Base-by-base conservation (phyloP, 2,329 filamentous ascomycete species). In the Ascochyta rabiei region DNA sequence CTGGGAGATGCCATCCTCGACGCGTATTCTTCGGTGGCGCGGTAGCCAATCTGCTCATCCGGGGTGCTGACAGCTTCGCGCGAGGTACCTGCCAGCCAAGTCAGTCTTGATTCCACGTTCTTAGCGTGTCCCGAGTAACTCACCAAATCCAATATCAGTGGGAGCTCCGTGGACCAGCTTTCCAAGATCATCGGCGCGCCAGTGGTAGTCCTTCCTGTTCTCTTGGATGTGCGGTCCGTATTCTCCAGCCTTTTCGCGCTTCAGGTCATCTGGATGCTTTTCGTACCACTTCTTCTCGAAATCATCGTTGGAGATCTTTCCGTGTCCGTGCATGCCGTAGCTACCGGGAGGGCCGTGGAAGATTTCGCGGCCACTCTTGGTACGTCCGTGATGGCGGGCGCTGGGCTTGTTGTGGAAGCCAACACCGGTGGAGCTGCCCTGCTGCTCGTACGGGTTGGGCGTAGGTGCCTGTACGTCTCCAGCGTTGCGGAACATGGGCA, bases 401-500 rank as follows among this genome's bases (percentile, higher is more conserved):
- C 63, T 75, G 61, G 57, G 75, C 71, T 71, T 81, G 70, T 85
- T 81, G 69, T 80, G 81, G 69, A 82, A 84, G 30, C 81, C 81
- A 66, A 83, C 75, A 34, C 79, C 79, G 31, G 59, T 59, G 6
- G 77, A 66, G 35, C 73, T 59, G 72, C 73, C 70, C 42, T 74
- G 68, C 46, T 74, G 63, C 23, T 70, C 68, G 55, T 76, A 79
- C 8, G 87, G 88, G 2, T 86, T 84, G 1, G 93, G 92, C 2
- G 93, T 95, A 2, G 95, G 95, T 13, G 95, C 95, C 78, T 99
- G 95, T 9, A 98, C 95, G 72, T 98, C 93, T 58, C 95, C 95
- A 38, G 95, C 90, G 72, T 95, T 86, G 48, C 88, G 89, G 71
- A 95, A 89, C 90, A 99, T 95, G 44, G 95, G 95, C 34, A 99